A percentile compares a stretch with the other conserved stretches of the same genome.
These are phyloP conservation scores for Actinidia arguta DNA, from an alignment of 179 eudicot species.

Conservation along the genomic window DNA sequence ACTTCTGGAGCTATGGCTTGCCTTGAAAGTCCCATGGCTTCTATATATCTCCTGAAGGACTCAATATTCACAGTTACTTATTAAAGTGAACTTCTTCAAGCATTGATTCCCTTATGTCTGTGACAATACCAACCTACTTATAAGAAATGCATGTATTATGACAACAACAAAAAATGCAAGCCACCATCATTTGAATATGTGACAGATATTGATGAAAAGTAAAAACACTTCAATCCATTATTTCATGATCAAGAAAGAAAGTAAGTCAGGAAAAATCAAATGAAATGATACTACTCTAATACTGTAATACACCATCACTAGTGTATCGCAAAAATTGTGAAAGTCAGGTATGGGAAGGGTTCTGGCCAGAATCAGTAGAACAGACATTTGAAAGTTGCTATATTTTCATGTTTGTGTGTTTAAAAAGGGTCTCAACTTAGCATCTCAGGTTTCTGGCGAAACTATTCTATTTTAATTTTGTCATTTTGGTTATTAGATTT, in stretches of 20 bases:
- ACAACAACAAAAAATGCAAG: constrained; percentile 11
- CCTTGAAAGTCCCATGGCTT: constrained; percentile 78
- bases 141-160: constrained; percentile 30
- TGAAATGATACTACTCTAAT: neutral
- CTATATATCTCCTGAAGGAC: constrained; percentile 85
- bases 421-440: neutral
- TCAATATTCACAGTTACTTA: constrained; percentile 89
- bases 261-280: neutral
- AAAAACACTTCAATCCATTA: constrained; percentile 4
- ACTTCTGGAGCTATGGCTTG: constrained; percentile 97
- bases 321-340: neutral
- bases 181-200: neutral
- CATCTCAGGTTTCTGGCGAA: neutral
- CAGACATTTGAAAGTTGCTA: neutral
- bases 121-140: no score
- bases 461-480: neutral
- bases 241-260: neutral
- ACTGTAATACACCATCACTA: neutral
- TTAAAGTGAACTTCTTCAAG: constrained; percentile 98
- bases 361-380: neutral
- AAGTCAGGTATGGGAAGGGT: neutral
- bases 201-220: neutral
- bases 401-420: neutral
- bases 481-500: constrained; percentile 4
- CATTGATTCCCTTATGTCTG: constrained; percentile 98